A percentile compares a stretch with the other conserved stretches of the same genome.
Evolutionary conservation across 441 rosid genomes (phyloP).

Genomic region (Pelargonium exstipulatum): DNA sequence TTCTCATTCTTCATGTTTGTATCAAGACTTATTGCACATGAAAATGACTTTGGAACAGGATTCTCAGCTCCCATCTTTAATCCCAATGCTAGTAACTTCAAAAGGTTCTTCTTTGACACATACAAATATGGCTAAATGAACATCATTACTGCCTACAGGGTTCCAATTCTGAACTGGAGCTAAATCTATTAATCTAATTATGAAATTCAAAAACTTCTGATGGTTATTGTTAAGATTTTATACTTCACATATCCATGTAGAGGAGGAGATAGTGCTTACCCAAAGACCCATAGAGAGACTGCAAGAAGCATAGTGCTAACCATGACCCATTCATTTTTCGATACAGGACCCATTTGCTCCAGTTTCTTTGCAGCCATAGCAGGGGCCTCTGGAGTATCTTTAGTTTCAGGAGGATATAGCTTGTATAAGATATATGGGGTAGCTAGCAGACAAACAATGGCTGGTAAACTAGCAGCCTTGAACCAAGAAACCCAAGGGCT

Average conservation of each 20-base stretch:
- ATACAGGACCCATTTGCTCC: slow-evolving; percentile 73
- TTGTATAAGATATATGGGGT: slow-evolving; percentile 74
- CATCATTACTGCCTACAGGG: too few relatives aligned
- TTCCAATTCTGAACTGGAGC: too few relatives aligned
- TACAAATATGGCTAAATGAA: too few relatives aligned
- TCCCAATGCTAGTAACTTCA: too few relatives aligned
- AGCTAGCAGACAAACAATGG: slow-evolving; percentile 56
- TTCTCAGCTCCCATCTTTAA: slow-evolving; percentile 21
- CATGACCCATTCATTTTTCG: slow-evolving; percentile 81
- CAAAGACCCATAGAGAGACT: slow-evolving; percentile 81
- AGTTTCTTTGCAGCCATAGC: slow-evolving; percentile 76
- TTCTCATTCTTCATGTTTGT: too few relatives aligned
- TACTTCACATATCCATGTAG: slow-evolving; percentile 11
- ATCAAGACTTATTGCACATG: too few relatives aligned
- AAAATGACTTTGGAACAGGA: too few relatives aligned
- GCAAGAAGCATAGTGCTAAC: slow-evolving; percentile 88
- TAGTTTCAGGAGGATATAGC: slow-evolving; percentile 87
- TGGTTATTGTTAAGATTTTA: too few relatives aligned
- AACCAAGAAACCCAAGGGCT: slow-evolving; percentile 95
- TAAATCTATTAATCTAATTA: too few relatives aligned
- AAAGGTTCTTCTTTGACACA: too few relatives aligned
- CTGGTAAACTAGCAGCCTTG: slow-evolving; percentile 84
- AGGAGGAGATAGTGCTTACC: slow-evolving; percentile 42
- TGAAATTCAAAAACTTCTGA: too few relatives aligned
- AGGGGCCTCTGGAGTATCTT: slow-evolving; percentile 94